Evolutionary conservation across 805 yeast genomes (phyloP), one percentile per base, ranked within the genome.

Genomic region (Metschnikowia vanudenii): DNA sequence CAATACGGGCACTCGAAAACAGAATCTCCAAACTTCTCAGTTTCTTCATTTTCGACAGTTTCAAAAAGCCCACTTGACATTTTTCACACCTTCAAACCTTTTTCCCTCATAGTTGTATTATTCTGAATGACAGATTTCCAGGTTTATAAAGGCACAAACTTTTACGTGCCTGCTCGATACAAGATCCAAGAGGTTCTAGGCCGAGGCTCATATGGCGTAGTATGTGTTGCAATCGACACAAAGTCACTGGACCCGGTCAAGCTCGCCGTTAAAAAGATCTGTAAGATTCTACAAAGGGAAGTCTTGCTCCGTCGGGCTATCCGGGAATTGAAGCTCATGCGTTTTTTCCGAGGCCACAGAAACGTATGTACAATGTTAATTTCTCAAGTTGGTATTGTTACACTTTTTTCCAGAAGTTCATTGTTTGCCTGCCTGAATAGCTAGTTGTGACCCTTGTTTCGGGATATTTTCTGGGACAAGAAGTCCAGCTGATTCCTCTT

Each of bases 171-270:
- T 50, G 62, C 74, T 1, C 67, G 87, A 32, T 88, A 87, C 63
- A 70, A 75, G 43, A 69, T 87, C 13, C 64, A 74, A 20, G 71
- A 73, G 32, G 70, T 83, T 2, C 70, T 89, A 43, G 96, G 96
- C 0, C 83, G 83, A 59, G 96, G 96, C 0, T 84, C 96, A 0
- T 89, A 89, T 61, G 96, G 96, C 1, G 79, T 83, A 0, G 96
- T 89, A 3, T 87, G 94, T 53, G 80, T 88, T 3, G 95, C 92
- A 0, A 51, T 75, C 7, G 88, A 83, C 57, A 54, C 68, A n/a
- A 63, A 68, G 33, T 55, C 73, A 12, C 38, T 36, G 16, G 46
- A 57, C 34, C 61, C 64, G 1, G 47, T 56, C n/a, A 57, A 57
- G 20, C 63, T 90, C 13, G 97, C 97, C 8, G 83, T 91, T 43